Conservation (phyloP, 75 land plant species). For the Pinus albicaulis region DNA sequence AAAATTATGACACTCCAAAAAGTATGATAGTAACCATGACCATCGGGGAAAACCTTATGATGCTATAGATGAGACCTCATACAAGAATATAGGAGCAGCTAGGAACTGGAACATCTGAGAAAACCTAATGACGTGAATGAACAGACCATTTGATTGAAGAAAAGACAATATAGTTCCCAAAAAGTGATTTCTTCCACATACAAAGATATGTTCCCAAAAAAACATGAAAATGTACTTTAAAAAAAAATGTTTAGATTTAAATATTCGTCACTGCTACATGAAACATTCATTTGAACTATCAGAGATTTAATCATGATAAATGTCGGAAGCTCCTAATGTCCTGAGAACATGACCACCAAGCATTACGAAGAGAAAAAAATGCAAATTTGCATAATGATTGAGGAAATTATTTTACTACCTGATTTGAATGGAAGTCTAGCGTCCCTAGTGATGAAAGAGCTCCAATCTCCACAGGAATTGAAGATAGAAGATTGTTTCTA, state of each 20-base stretch:
- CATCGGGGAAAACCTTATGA: neutral
- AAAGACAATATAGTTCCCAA: neutral
- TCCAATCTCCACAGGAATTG: slow-evolving; percentile 74
- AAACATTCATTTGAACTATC: neutral
- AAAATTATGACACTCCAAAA: neutral
- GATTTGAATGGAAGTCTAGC: slow-evolving; percentile 88
- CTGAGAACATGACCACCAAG: neutral
- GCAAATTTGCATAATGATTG: neutral
- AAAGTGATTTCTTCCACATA: neutral
- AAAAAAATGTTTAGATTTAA: neutral
- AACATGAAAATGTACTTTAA: neutral
- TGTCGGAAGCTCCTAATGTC: neutral
- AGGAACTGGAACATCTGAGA: neutral
- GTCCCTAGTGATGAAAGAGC: slow-evolving; percentile 61
- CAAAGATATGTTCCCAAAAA: neutral
- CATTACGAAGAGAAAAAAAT: neutral
- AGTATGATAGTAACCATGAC: neutral
- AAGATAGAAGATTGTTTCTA: slow-evolving; percentile 69
- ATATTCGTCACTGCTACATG: neutral
- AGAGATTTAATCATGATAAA: neutral
- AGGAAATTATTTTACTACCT: slow-evolving; percentile 43
- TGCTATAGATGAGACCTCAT: neutral
- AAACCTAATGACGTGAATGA: neutral
- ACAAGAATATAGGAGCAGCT: neutral
- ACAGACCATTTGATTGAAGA: neutral